A percentile compares a stretch with the other conserved stretches of the same genome.
These are phyloP conservation scores for Sindora glabra DNA, from an alignment of 306 rosid genomes.

Conservation along the genomic window DNA sequence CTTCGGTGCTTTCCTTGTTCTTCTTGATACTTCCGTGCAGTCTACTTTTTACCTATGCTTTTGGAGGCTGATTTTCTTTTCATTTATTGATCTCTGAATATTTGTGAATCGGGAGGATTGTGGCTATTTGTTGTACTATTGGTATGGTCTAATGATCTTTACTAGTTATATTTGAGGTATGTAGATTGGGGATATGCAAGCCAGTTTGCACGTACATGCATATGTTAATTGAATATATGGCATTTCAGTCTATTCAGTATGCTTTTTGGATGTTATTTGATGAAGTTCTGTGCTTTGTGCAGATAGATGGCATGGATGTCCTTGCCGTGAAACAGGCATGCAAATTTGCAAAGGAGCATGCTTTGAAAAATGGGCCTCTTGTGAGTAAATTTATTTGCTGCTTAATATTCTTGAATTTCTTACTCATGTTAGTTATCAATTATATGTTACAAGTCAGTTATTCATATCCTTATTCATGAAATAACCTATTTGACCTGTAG, in stretches of 20 bases:
- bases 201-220: background rate
- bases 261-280: background rate
- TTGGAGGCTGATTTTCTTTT: background rate
- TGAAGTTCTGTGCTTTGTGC: slow-evolving; percentile 12
- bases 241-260: background rate
- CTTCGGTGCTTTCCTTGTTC: background rate
- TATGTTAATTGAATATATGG: background rate
- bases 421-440: background rate
- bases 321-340: slow-evolving; percentile 95
- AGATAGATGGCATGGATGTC: slow-evolving; percentile 99
- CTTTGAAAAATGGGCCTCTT: slow-evolving; percentile 88
- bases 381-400: slow-evolving; percentile 51
- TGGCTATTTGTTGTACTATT: background rate
- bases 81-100: background rate
- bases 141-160: background rate
- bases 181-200: background rate
- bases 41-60: background rate
- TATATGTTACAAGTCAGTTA: slow-evolving; percentile 1
- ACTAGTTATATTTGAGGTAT: background rate
- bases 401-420: background rate
- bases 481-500: background rate
- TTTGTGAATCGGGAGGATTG: background rate
- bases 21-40: background rate
- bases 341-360: slow-evolving; percentile 89
- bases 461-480: background rate